These are phyloP conservation scores for Fragaria ananassa DNA, from an alignment of 306 rosid species.

Conservation along the genomic window DNA sequence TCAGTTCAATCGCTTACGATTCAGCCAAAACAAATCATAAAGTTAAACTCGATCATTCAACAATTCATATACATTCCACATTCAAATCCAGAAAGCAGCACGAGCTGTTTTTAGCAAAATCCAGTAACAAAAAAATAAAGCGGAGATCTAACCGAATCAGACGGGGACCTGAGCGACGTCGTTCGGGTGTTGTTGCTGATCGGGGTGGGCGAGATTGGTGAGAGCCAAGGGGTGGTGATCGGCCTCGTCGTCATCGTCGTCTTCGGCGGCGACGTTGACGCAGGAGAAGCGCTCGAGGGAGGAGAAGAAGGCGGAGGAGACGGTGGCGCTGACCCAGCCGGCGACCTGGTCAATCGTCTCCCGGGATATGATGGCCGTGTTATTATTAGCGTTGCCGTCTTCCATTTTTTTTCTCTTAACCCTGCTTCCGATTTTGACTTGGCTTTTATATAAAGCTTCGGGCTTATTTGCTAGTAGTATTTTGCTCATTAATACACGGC, in stretches of 20 bases:
- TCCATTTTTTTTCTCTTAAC: slow-evolving; percentile 5
- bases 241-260: slow-evolving; percentile 35
- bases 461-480: background rate
- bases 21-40: too few species aligned
- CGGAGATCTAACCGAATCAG: slow-evolving; percentile 29
- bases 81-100: background rate
- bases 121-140: background rate
- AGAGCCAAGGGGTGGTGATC: slow-evolving; percentile 18
- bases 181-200: background rate
- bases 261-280: slow-evolving; percentile 77
- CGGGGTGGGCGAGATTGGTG: slow-evolving; percentile 1
- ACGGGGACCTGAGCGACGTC: slow-evolving; percentile 37
- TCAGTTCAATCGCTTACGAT: background rate
- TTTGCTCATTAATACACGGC: background rate
- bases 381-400: slow-evolving; percentile 11
- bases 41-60: background rate
- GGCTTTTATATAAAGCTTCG: background rate
- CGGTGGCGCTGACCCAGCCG: slow-evolving; percentile 62
- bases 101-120: background rate
- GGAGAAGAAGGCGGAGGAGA: slow-evolving; percentile 73
- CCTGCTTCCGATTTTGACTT: background rate
- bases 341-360: slow-evolving; percentile 71
- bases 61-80: slow-evolving; percentile 8
- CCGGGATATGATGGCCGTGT: slow-evolving; percentile 24
- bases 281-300: slow-evolving; percentile 79